These are phyloP conservation scores for Corylus heterophylla DNA, from an alignment of 306 rosid genomes.

Conservation along the genomic window DNA sequence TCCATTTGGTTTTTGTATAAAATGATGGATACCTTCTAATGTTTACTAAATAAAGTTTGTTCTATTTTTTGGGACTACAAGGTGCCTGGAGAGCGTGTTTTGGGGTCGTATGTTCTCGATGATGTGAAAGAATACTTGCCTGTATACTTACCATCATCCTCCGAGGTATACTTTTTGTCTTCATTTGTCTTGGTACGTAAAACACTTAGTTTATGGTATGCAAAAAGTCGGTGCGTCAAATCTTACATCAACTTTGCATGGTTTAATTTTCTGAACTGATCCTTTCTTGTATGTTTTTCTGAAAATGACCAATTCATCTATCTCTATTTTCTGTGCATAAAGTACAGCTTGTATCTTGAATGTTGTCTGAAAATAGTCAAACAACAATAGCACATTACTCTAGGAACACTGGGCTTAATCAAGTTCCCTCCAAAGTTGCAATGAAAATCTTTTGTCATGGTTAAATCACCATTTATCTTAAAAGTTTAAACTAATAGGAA, in stretches of 20 bases:
- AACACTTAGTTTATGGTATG: conserved; percentile 2
- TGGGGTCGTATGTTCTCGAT: conserved; percentile 81
- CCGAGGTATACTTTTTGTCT: conserved; percentile 59
- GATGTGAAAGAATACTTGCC: conserved; percentile 81
- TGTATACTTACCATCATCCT: conserved; percentile 63
- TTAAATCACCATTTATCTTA: too few relatives aligned
- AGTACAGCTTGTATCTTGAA: neutral
- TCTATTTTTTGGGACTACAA: conserved; percentile 26
- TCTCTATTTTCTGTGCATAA: neutral
- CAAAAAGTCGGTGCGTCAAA: neutral
- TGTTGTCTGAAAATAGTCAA: neutral
- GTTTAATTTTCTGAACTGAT: neutral
- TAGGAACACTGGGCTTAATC: neutral
- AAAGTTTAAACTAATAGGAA: too few relatives aligned
- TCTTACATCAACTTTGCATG: neutral
- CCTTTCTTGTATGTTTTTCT: neutral
- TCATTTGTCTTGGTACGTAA: conserved; percentile 7
- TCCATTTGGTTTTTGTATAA: neutral
- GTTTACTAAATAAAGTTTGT: conserved; percentile 18
- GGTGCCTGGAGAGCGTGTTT: conserved; percentile 94
- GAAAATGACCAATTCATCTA: neutral
- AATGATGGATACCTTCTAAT: conserved; percentile 20
- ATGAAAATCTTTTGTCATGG: neutral
- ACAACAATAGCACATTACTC: neutral
- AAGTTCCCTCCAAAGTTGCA: neutral